Percentiles rank a stretch among this genome's conserved stretches.
These are phyloP conservation scores for Stagonosporopsis cucurbitacearum DNA, from an alignment of 2,329 filamentous ascomycete genomes.

Conservation along the genomic window DNA sequence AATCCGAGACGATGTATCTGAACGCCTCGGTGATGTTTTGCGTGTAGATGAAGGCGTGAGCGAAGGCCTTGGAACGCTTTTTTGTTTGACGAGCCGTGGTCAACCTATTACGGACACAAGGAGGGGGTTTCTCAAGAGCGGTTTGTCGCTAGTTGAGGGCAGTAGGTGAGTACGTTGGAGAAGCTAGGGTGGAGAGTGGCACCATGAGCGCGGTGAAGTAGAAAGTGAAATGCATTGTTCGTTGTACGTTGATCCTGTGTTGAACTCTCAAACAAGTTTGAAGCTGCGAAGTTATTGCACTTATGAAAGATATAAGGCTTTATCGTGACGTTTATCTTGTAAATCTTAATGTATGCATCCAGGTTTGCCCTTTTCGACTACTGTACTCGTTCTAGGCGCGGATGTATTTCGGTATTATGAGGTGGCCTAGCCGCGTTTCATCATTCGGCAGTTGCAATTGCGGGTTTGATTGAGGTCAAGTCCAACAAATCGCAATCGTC, in stretches of 20 bases:
- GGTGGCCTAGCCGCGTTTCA: neutral
- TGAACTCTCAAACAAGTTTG: too few relatives aligned
- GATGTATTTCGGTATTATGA: constrained; percentile 5
- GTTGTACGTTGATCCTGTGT: too few relatives aligned
- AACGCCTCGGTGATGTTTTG: constrained; percentile 41
- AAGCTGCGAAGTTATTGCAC: neutral
- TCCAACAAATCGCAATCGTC: too few relatives aligned
- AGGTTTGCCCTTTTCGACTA: neutral
- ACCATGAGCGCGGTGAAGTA: constrained; percentile 22
- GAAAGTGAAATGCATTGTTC: constrained; percentile 28
- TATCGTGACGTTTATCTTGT: neutral
- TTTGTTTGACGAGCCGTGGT: constrained; percentile 24
- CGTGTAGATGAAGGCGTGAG: constrained; percentile 37
- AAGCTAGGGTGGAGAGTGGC: constrained; percentile 24
- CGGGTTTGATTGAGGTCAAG: too few relatives aligned
- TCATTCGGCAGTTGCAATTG: neutral
- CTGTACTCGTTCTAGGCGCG: neutral
- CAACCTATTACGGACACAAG: constrained; percentile 28
- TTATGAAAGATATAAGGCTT: neutral
- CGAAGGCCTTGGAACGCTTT: constrained; percentile 29
- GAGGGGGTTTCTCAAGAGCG: constrained; percentile 30
- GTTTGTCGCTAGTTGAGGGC: constrained; percentile 11
- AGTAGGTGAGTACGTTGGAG: constrained; percentile 20
- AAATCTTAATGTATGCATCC: neutral
- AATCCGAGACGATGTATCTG: constrained; percentile 34